Conservation (phyloP, 192 early-diverging fungal genomes). For the Phycomyces blakesleeanus region DNA sequence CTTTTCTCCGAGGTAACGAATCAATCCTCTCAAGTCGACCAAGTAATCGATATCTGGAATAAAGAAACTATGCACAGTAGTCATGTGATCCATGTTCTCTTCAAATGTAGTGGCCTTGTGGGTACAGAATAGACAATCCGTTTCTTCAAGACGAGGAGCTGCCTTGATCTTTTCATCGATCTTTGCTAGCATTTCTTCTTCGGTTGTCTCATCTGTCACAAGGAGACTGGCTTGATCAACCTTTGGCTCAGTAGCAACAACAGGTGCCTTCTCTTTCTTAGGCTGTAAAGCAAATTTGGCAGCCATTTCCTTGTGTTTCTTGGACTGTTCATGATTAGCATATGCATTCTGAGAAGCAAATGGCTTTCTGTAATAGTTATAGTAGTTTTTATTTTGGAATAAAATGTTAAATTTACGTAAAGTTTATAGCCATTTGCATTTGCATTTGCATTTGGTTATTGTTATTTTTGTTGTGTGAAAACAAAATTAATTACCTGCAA, state of each 20-base stretch:
- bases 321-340: constrained; percentile 86
- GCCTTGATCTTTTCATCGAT: constrained; percentile 83
- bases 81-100: constrained; percentile 90
- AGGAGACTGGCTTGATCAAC: constrained; percentile 26
- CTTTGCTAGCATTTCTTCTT: constrained; percentile 58
- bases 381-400: no score
- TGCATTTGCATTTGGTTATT: no score
- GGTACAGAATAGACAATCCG: constrained; percentile 93
- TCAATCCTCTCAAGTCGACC: constrained; percentile 80
- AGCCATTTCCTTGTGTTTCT: constrained; percentile 89
- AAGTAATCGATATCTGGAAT: constrained; percentile 96
- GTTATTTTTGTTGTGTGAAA: no score
- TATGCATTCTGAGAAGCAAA: constrained; percentile 73
- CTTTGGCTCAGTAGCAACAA: constrained; percentile 14
- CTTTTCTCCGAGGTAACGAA: constrained; percentile 93
- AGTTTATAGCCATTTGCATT: no score
- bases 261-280: background rate
- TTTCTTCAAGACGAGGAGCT: constrained; percentile 58
- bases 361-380: constrained; percentile 25
- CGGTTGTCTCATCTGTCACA: constrained; percentile 48
- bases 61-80: constrained; percentile 85
- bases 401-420: no score
- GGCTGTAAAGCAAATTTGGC: constrained; percentile 29
- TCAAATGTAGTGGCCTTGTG: constrained; percentile 61
- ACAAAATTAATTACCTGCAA: constrained; percentile 47